phyloP scores from a whole-genome alignment of 2,329 filamentous ascomycete species.

The Stagonosporopsis chrysanthemi region DNA sequence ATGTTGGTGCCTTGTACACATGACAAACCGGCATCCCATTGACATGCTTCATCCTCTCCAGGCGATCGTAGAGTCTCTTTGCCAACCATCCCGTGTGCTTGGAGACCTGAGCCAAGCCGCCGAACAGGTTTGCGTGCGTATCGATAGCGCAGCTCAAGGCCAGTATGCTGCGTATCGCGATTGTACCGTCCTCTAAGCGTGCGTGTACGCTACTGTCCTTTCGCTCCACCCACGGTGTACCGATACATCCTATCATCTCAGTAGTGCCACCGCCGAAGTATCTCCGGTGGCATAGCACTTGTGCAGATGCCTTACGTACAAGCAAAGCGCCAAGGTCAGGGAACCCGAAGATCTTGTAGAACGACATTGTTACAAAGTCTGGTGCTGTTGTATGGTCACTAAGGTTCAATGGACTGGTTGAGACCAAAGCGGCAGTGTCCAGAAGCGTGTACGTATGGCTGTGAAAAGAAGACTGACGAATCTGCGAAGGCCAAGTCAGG shows the following conservation, averaged over 20 bases:
- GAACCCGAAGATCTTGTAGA: slow-evolving; percentile 97
- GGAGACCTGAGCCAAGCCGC: slow-evolving; percentile 66
- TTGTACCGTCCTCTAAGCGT: slow-evolving; percentile 71
- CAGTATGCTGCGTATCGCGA: slow-evolving; percentile 70
- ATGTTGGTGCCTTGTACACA: slow-evolving; percentile 63
- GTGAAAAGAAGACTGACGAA: slow-evolving; percentile 46
- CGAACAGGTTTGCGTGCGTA: slow-evolving; percentile 64
- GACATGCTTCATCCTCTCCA: slow-evolving; percentile 59
- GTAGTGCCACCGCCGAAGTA: slow-evolving; percentile 74
- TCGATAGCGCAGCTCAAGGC: slow-evolving; percentile 67
- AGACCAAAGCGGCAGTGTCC: slow-evolving; percentile 71
- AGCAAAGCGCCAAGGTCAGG: slow-evolving; percentile 87
- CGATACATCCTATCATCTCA: slow-evolving; percentile 64
- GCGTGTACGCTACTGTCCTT: slow-evolving; percentile 65
- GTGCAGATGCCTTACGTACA: slow-evolving; percentile 73
- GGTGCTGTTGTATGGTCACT: slow-evolving; percentile 66
- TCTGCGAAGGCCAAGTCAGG: slow-evolving; percentile 60
- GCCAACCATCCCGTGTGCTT: slow-evolving; percentile 64
- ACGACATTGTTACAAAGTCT: slow-evolving; percentile 84
- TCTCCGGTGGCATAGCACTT: slow-evolving; percentile 59
- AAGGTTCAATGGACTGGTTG: slow-evolving; percentile 66
- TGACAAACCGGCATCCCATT: slow-evolving; percentile 62
- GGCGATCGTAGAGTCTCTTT: slow-evolving; percentile 57
- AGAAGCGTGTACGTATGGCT: slow-evolving; percentile 71
- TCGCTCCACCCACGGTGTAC: slow-evolving; percentile 62